Percentiles rank a stretch among this genome's conserved stretches.
These are phyloP conservation scores for Groenewaldozyma sp. DNA, from an alignment of 1,139 yeast genomes.

Conservation along the genomic window DNA sequence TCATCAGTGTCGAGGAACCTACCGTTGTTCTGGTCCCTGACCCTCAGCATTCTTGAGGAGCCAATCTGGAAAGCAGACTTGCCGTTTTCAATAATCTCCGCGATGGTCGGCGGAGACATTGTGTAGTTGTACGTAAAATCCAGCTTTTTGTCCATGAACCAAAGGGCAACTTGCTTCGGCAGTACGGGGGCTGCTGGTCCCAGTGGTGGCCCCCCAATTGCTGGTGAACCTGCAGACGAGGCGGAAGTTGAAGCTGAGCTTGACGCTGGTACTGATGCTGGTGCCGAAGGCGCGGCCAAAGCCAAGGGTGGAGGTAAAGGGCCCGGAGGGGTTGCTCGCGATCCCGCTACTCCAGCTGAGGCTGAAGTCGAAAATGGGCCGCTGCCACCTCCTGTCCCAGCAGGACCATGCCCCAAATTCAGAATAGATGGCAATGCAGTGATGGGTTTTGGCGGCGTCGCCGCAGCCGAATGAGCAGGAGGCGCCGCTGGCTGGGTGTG, in stretches of 20 bases:
- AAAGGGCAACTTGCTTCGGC: conserved; percentile 33
- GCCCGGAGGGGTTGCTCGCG: background rate
- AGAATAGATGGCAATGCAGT: too few relatives aligned
- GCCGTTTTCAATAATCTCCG: conserved; percentile 63
- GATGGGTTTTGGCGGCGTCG: conserved; percentile 2
- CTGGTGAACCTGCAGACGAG: conserved; percentile 6
- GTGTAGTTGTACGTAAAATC: conserved; percentile 55
- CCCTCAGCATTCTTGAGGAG: conserved; percentile 31
- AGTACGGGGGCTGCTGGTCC: too few relatives aligned
- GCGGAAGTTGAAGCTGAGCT: background rate
- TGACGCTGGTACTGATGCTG: too few relatives aligned
- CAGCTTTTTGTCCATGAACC: conserved; percentile 36
- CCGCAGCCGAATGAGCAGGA: too few relatives aligned
- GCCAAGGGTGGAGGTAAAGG: background rate
- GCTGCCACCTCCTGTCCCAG: too few relatives aligned
- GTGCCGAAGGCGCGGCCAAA: too few relatives aligned
- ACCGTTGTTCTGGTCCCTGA: conserved; percentile 21
- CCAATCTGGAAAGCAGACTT: conserved; percentile 52
- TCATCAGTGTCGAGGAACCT: conserved; percentile 21
- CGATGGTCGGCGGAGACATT: conserved; percentile 52
- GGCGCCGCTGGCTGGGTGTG: too few relatives aligned
- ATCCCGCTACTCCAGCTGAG: too few relatives aligned
- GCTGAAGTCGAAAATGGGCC: too few relatives aligned
- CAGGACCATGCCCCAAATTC: too few relatives aligned
- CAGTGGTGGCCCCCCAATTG: too few relatives aligned